Evolutionary conservation across 345 rosid genomes (phyloP).

Genomic region (Aethionema arabicum): DNA sequence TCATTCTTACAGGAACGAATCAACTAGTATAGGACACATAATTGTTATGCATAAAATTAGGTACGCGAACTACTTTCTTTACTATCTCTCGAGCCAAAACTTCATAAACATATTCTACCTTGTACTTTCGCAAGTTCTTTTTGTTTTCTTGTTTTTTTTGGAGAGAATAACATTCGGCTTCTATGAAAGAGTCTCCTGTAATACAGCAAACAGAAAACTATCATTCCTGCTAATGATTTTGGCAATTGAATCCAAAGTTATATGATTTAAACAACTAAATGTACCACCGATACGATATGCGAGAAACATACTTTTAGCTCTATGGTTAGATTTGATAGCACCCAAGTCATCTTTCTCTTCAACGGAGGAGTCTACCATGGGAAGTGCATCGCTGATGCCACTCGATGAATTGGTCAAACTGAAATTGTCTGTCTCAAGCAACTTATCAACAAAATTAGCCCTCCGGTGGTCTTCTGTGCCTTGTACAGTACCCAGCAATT

Average conservation of each 20-base stretch:
- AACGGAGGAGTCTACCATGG: slow-evolving; percentile 36
- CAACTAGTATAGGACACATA: slow-evolving; percentile 8
- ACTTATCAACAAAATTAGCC: slow-evolving; percentile 68
- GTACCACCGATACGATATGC: slow-evolving; percentile 14
- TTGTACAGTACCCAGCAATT: slow-evolving; percentile 43
- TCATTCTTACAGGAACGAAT: slow-evolving; percentile 6
- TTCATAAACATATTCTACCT: slow-evolving; percentile 46
- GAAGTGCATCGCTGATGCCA: slow-evolving; percentile 27
- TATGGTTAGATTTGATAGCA: slow-evolving; percentile 38
- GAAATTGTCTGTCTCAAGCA: slow-evolving; percentile 52
- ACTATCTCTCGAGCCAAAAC: neutral
- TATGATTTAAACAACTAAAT: slow-evolving; percentile 4
- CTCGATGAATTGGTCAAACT: slow-evolving; percentile 33
- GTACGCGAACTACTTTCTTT: slow-evolving; percentile 12
- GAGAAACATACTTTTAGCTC: slow-evolving; percentile 49
- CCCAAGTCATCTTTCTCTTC: slow-evolving; percentile 38
- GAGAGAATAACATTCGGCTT: slow-evolving; percentile 56
- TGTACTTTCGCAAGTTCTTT: slow-evolving; percentile 55
- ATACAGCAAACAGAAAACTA: slow-evolving; percentile 8
- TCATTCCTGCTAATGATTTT: slow-evolving; percentile 12
- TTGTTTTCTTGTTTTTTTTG: slow-evolving; percentile 59
- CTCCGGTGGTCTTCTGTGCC: slow-evolving; percentile 63
- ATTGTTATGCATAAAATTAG: neutral
- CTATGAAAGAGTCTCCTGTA: slow-evolving; percentile 45
- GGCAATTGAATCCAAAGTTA: slow-evolving; percentile 3